phyloP scores from a whole-genome alignment of 345 rosid species.

The Boechera retrofracta region DNA sequence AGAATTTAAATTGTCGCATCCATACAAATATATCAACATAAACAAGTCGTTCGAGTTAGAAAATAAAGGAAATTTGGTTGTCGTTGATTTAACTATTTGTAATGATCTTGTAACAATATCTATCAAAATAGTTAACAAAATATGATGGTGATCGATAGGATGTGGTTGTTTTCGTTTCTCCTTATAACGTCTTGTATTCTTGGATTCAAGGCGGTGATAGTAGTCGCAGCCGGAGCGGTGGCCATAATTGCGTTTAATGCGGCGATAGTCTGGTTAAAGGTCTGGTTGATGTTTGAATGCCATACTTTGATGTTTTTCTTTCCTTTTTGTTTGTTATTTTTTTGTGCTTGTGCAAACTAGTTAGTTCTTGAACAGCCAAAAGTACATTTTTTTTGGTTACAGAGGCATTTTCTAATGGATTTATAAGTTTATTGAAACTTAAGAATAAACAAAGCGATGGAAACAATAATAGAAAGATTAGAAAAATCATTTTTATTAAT shows the following conservation, averaged over 20 bases:
- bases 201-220: constrained; percentile 32
- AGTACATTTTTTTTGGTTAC: neutral
- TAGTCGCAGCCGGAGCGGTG: neutral
- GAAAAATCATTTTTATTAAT: neutral
- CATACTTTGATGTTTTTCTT: constrained; percentile 28
- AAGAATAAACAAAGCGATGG: neutral
- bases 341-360: neutral
- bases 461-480: neutral
- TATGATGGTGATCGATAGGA: constrained; percentile 3
- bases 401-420: neutral
- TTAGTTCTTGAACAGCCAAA: neutral
- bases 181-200: constrained; percentile 28
- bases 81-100: neutral
- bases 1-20: neutral
- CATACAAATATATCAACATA: constrained; percentile 7
- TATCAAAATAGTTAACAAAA: neutral
- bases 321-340: constrained; percentile 20
- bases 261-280: constrained; percentile 31
- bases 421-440: neutral
- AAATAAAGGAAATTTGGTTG: neutral
- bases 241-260: constrained; percentile 14
- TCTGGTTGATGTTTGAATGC: constrained; percentile 17
- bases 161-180: constrained; percentile 6
- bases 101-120: neutral
- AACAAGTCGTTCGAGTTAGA: constrained; percentile 11